Conservation (phyloP, 169 alveolate species). For the Plasmodium gonderi region DNA sequence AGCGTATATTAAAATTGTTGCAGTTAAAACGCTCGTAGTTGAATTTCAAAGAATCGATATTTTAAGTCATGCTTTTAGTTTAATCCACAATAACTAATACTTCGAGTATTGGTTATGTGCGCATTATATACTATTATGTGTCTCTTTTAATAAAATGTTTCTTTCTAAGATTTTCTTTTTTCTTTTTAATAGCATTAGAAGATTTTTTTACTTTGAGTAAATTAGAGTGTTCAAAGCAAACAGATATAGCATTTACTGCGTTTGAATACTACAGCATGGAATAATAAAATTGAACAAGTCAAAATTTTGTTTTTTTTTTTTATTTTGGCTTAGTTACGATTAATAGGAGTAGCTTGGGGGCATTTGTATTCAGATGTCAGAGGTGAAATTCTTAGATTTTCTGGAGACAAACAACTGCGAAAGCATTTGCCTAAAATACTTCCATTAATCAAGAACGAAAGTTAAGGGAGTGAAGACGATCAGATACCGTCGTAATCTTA, state of each 20-base stretch:
- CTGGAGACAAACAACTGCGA: conserved; percentile 93
- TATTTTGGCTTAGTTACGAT: conserved; percentile 85
- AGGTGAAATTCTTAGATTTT: conserved; percentile 94
- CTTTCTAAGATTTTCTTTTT: not conserved
- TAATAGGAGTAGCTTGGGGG: conserved; percentile 92
- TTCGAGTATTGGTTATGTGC: not conserved
- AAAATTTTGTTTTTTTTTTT: conserved; percentile 18
- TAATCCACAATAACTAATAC: not conserved
- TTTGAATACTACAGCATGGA: conserved; percentile 86
- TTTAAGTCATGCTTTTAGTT: not conserved
- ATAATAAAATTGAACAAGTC: conserved; percentile 83
- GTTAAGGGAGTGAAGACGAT: conserved; percentile 94
- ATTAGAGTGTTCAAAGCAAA: conserved; percentile 94
- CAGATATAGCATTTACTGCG: conserved; percentile 76
- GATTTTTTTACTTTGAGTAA: conserved; percentile 84
- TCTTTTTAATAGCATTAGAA: not conserved
- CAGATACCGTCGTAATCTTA: conserved; percentile 94
- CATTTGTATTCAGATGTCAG: conserved; percentile 93
- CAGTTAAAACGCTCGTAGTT: conserved; percentile 93
- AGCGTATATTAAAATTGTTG: conserved; percentile 93
- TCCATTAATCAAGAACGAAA: conserved; percentile 94
- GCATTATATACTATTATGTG: not conserved
- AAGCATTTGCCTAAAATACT: conserved; percentile 93
- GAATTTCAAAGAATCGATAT: conserved; percentile 69
- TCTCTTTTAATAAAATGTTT: not conserved